Base-by-base conservation (phyloP, 2,329 filamentous ascomycete genomes). In the Fusarium oxysporum region DNA sequence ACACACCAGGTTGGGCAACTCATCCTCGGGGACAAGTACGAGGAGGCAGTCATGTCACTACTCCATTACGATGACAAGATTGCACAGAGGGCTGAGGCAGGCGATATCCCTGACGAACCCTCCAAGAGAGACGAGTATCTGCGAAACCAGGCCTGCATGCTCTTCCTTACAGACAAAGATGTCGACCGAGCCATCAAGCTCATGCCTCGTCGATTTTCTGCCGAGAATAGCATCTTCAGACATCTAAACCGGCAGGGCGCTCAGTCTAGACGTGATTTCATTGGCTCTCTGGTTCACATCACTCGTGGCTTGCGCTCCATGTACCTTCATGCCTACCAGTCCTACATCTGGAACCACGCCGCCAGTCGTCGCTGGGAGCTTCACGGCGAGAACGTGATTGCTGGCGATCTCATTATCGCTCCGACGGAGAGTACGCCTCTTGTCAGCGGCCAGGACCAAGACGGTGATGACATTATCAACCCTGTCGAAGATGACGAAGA, bases 271-370 rank as follows among this genome's bases (percentile, higher is more conserved):
- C 88, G 87, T 47, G 96, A 99, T 82, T 96, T 90, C 80, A 87
- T 93, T 67, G 95, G 95, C 30, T 94, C 96, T 2, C 83, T 99
- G 57, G 89, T 92, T 78, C 88, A 89, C 60, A 95, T 99, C 70
- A 93, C 92, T 30, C 89, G 95, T 23, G 94, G 93, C 54, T 86
- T 98, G 76, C 90, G 95, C 47, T 89, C 94, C 65, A 98, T 99
- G 93, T 99, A 98, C 80, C 92, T 97, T 21, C 96, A 99, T 81
- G 96, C 96, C 9, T 98, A 98, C 82, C 96, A 99, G 81, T 97
- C 93, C 10, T 89, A 95, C 41, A 91, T 99, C 13, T 99, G 96
- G 96, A 99, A 99, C 83, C 89, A 91, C 74, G 93, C 91, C 17
- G 93, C 91, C 4, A 94, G 93, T 73, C 90, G 92, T 76, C 92